These are phyloP conservation scores for Dactylellina drechsleri DNA, from an alignment of 2,329 filamentous ascomycete species.

Conservation along the genomic window DNA sequence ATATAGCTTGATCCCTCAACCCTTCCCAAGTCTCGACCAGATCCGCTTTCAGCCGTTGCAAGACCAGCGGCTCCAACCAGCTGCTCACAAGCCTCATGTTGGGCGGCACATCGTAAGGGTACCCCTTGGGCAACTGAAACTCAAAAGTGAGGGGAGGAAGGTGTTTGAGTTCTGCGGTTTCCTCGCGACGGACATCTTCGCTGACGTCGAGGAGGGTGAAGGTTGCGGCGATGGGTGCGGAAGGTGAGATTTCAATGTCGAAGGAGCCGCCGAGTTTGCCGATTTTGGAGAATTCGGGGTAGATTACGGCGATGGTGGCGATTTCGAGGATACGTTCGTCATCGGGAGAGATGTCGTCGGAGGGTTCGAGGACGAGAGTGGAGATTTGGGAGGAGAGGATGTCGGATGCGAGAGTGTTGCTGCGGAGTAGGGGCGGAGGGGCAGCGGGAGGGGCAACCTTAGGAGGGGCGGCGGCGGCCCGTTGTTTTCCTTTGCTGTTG, in stretches of 20 bases:
- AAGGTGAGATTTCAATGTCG: constrained; percentile 56
- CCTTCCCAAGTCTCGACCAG: constrained; percentile 71
- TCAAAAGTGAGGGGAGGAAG: constrained; percentile 69
- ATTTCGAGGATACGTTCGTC: constrained; percentile 71
- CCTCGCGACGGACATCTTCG: constrained; percentile 59
- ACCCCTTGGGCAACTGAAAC: constrained; percentile 69
- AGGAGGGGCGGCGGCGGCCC: constrained; percentile 16
- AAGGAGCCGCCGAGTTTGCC: constrained; percentile 66
- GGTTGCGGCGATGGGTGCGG: constrained; percentile 52
- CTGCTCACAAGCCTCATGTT: constrained; percentile 66
- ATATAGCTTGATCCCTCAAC: constrained; percentile 70
- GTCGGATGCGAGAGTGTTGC: constrained; percentile 26
- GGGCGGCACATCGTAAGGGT: constrained; percentile 69
- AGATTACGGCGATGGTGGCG: constrained; percentile 72
- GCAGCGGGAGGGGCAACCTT: constrained; percentile 6
- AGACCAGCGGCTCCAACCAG: constrained; percentile 68
- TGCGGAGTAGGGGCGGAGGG: constrained; percentile 10
- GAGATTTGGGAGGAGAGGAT: constrained; percentile 43
- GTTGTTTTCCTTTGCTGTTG: constrained; percentile 46
- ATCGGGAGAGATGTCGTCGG: constrained; percentile 59
- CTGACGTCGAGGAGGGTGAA: constrained; percentile 68
- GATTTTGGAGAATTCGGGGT: constrained; percentile 71
- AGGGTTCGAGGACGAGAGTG: constrained; percentile 34
- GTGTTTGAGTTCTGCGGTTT: constrained; percentile 60
- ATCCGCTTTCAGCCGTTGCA: constrained; percentile 67